Base-by-base conservation (phyloP, 2,329 filamentous ascomycete genomes). In the Pseudofabraea citricarpa region DNA sequence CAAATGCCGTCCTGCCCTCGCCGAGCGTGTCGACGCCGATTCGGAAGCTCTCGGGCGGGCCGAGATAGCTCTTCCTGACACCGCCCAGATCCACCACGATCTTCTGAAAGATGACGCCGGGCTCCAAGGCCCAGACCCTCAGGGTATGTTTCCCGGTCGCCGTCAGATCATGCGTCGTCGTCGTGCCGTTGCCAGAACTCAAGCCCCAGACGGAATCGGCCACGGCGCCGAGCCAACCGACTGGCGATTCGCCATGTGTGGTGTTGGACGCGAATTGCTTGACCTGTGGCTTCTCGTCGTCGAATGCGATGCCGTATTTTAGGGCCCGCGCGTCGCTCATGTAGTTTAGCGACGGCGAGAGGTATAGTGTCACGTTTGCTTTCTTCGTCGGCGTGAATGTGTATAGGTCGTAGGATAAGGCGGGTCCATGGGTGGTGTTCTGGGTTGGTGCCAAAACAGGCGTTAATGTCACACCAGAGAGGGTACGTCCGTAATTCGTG, bases 331-430 rank as follows among this genome's bases (percentile, higher is more conserved):
- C 51, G 29, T 74, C 67, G 20, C 73, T 74, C 3, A 50, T 48
- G 29, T 52, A 75, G 53, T 79, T 79, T 33, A 71, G 68, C 1
- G 64, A 67, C 0, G 75, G 74, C 7, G 73, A 76, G 46, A 81
- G 65, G 57, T 70, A 72, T 3, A 79, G 64, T 0, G 72, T 71
- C 1, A 70, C 60, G 5, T 69, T 58, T 2, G 51, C 49, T 3
- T 43, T 23, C 6, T 51, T 36, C 16, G 60, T 58, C 44, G 71
- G 69, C 33, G 72, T 76, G 64, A 81, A 84, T 10, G 80, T 67
- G 60, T 80, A 84, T 45, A 85, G 55, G 41, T 75, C 68, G 57
- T 83, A 86, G 50, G 79, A 73, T 7, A 85, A 68, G 4, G 71
- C 71, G 1, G 80, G 79, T 0, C 68, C 74, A 9, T 68, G 67